phyloP scores from a whole-genome alignment of 345 rosid genomes.

The Acer negundo region DNA sequence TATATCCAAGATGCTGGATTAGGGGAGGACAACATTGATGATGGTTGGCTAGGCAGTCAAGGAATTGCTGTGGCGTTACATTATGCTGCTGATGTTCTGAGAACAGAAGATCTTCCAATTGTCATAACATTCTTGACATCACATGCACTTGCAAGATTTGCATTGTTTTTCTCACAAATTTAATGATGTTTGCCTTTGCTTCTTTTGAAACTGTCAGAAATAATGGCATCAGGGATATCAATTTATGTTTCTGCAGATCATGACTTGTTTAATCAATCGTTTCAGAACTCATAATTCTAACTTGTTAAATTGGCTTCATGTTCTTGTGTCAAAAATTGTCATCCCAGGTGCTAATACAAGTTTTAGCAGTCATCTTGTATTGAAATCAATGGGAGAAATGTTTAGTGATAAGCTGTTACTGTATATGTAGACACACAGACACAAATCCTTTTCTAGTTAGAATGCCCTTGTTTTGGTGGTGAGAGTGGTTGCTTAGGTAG shows the following conservation, averaged over 20 bases:
- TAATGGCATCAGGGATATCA: not conserved
- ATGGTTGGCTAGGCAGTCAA: constrained; percentile 93
- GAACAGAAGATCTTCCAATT: constrained; percentile 93
- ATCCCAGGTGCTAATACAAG: not conserved
- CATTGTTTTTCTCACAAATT: constrained; percentile 6
- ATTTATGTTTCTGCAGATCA: not conserved
- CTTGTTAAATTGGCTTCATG: not conserved
- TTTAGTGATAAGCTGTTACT: not conserved
- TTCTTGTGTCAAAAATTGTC: not conserved
- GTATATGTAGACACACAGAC: not conserved
- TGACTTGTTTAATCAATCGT: not conserved
- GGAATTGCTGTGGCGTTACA: constrained; percentile 88
- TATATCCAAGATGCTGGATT: constrained; percentile 70
- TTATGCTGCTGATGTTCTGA: constrained; percentile 85
- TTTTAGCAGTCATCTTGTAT: not conserved
- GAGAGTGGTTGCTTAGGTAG: not conserved
- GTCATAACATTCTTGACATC: constrained; percentile 96
- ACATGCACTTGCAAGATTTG: constrained; percentile 72
- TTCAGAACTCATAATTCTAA: not conserved
- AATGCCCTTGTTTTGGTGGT: not conserved
- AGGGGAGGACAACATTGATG: constrained; percentile 64
- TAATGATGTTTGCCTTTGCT: not conserved
- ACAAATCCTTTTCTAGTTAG: not conserved
- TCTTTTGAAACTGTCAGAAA: not conserved
- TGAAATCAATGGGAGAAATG: not conserved